Conservation (phyloP, 805 yeast genomes). For the Saturnispora hagleri region DNA sequence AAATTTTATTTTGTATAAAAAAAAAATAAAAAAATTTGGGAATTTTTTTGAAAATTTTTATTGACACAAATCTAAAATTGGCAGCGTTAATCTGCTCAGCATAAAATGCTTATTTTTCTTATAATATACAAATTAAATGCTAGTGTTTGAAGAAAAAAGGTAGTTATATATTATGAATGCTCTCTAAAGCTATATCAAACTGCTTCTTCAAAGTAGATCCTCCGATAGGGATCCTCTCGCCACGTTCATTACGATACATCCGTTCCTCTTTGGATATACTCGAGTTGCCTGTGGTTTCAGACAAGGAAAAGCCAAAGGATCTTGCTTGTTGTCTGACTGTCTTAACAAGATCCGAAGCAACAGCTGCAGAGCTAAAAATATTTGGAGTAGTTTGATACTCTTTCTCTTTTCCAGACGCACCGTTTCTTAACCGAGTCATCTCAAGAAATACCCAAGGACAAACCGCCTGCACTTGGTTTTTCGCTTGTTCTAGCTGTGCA, state of each 20-base stretch:
- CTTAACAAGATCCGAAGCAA: conserved; percentile 17
- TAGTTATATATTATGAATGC: not conserved
- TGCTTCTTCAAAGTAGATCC: conserved; percentile 6
- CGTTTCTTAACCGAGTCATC: conserved; percentile 13
- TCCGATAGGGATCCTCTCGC: conserved; percentile 9
- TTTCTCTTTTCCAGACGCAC: not conserved
- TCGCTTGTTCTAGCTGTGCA: conserved; percentile 8
- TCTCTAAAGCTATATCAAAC: not conserved
- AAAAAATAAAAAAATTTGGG: not conserved
- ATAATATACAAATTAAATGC: not conserved
- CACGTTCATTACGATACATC: conserved; percentile 1
- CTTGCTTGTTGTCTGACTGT: conserved; percentile 13
- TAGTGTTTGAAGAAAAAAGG: not conserved
- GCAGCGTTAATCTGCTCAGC: conserved; percentile 1
- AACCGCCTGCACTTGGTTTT: conserved; percentile 11
- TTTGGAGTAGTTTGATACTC: not conserved
- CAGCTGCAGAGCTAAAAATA: conserved; percentile 6
- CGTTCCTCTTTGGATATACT: not conserved
- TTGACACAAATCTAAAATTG: not conserved
- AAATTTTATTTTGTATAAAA: not conserved
- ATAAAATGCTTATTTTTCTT: not conserved
- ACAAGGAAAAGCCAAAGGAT: conserved; percentile 9
- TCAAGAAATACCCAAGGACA: conserved; percentile 20
- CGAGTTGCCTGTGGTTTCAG: not conserved
- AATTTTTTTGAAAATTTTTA: not conserved